Percentiles rank a stretch among this genome's conserved stretches.
Evolutionary conservation across 2,329 filamentous ascomycete genomes (phyloP).

Genomic region (Gaeumannomyces sp.): DNA sequence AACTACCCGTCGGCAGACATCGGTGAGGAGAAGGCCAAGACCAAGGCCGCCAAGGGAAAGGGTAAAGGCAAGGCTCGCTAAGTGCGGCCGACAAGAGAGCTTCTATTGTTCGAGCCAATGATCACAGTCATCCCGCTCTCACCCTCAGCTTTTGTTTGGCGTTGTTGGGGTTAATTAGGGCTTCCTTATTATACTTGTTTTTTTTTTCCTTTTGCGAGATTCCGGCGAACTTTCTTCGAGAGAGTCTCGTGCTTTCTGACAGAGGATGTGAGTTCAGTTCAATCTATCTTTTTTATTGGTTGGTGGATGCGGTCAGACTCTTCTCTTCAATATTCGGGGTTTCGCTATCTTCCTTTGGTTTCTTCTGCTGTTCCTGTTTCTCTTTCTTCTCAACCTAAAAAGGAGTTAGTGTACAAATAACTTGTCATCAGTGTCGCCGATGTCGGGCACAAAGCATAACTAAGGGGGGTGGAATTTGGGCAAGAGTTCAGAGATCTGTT

Average conservation of each 20-base stretch:
- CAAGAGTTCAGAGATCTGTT: not conserved
- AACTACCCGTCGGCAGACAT: constrained; percentile 41
- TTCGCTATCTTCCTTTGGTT: not conserved
- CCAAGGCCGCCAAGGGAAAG: constrained; percentile 17
- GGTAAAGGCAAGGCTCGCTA: constrained; percentile 13
- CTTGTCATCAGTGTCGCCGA: not conserved
- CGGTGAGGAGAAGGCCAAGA: constrained; percentile 17
- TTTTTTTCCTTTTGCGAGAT: not conserved
- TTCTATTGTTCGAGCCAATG: not conserved
- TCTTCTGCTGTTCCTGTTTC: not conserved
- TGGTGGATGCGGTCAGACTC: not conserved
- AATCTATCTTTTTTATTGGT: not conserved
- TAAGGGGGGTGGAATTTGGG: not conserved
- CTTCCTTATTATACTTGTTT: not conserved
- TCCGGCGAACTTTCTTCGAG: not conserved
- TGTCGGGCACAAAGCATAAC: constrained; percentile 9
- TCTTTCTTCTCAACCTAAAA: not conserved
- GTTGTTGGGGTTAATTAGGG: not conserved
- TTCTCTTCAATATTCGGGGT: not conserved
- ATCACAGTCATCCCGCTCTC: not conserved
- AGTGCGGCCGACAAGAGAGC: not conserved
- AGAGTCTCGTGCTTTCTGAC: not conserved
- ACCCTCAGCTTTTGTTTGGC: constrained; percentile 1
- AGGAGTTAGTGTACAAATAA: not conserved
- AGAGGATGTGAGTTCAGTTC: not conserved